Evolutionary conservation across 2,329 filamentous ascomycete species (phyloP).

Genomic region (Tolypocladium guangdongense): DNA sequence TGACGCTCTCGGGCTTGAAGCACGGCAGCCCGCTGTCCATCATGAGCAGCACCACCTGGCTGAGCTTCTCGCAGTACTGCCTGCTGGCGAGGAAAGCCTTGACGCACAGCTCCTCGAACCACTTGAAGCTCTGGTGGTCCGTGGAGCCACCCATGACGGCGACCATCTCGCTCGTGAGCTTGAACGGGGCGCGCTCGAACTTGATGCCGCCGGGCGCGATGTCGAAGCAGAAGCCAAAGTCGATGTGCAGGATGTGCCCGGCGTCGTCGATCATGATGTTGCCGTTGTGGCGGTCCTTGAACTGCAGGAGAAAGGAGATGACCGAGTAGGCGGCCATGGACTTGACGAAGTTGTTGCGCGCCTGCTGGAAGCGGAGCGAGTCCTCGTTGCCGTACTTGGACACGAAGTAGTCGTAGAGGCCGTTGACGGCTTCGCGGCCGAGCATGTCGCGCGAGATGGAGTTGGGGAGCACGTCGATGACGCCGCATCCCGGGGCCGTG

Average conservation of each 20-base stretch:
- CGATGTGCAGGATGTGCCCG: slow-evolving; percentile 95
- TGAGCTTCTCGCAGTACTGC: slow-evolving; percentile 78
- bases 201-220: slow-evolving; percentile 94
- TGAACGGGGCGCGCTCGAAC: slow-evolving; percentile 97
- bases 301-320: slow-evolving; percentile 91
- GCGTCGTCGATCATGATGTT: slow-evolving; percentile 99
- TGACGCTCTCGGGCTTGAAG: slow-evolving; percentile 92
- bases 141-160: slow-evolving; percentile 93
- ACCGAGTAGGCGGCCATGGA: slow-evolving; percentile 98
- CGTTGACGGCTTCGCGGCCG: slow-evolving; percentile 93
- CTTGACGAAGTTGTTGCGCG: slow-evolving; percentile 95
- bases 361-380: slow-evolving; percentile 87
- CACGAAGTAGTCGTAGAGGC: slow-evolving; percentile 95
- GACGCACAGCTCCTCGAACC: slow-evolving; percentile 93
- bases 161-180: slow-evolving; percentile 94
- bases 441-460: slow-evolving; percentile 98
- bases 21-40: slow-evolving; percentile 91
- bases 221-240: slow-evolving; percentile 99
- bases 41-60: slow-evolving; percentile 88
- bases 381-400: slow-evolving; percentile 97
- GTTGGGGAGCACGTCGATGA: slow-evolving; percentile 96
- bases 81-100: slow-evolving; percentile 88
- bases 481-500: slow-evolving; percentile 91
- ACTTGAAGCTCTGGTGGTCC: slow-evolving; percentile 78
- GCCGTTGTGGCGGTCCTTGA: slow-evolving; percentile 98